Base-by-base conservation (phyloP, 1,139 yeast genomes). In the Yamadazyma triangularis region DNA sequence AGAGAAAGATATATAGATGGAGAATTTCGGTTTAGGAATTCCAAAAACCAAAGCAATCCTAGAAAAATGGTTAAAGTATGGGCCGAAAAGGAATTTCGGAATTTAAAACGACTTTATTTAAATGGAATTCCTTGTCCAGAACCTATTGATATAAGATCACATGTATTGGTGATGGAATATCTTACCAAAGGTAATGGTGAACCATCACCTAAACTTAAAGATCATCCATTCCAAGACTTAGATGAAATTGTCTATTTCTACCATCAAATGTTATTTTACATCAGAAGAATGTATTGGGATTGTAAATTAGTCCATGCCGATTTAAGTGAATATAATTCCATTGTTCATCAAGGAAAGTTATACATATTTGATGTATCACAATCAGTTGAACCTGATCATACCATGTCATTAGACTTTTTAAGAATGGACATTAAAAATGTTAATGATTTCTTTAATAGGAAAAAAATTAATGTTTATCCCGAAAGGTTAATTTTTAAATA, bases 81-180 rank as follows among this genome's bases (percentile, higher is more conserved):
- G 99, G 98, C 98, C 0, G 98, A 93, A 54, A 93, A 93, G 51
- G 99, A 93, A 58, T 89, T 88, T 47, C 64, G 99, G 35, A 93
- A 93, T 52, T 67, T 93, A 56, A 89, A 86, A 51, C 70, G 99
- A 51, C 67, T 93, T 15, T 67, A 84, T 52, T 59, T 71, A 30
- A 73, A 79, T 36, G 95, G 94, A 0, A 84, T 93, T 28, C 94
- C 95, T 10, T 83, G 89, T 32, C 98, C 99, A 0, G 83, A 85
- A 51, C 98, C 99, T 1, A 58, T 87, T 13, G 95, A 86, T 46
- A 70, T 93, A 38, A 79, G 86, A 46, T 76, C 89, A 20, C 96
- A 93, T 59, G 96, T 93, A 3, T 64, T 93, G 39, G 94, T 89
- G 18, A 93, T 93, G 99, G 95, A 89, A 50, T 91, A 85, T 48